Conservation (phyloP, 495 filamentous ascomycete species). For the Penicillium coffeae region DNA sequence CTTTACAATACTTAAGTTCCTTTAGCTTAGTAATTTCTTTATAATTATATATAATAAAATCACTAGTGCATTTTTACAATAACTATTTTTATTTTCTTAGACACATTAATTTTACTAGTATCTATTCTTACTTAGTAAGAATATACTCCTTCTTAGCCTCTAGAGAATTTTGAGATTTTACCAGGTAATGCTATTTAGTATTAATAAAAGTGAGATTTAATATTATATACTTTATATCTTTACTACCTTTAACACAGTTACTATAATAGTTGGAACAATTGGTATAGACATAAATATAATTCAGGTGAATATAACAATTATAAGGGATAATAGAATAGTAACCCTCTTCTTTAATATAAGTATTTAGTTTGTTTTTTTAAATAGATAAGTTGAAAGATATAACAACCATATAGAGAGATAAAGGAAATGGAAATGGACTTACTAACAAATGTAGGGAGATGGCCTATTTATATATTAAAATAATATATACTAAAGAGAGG, state of each 20-base stretch:
- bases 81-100: neutral
- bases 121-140: neutral
- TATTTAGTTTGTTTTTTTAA: neutral
- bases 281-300: neutral
- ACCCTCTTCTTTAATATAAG: neutral
- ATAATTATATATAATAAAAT: neutral
- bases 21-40: neutral
- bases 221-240: neutral
- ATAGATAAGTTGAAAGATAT: neutral
- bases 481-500: neutral
- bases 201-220: neutral
- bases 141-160: neutral
- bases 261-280: neutral
- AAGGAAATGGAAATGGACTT: neutral
- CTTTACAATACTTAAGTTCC: neutral
- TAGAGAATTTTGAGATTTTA: neutral
- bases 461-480: neutral
- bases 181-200: neutral
- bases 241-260: neutral
- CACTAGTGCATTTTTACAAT: neutral
- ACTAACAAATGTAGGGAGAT: neutral
- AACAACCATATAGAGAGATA: neutral
- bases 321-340: neutral
- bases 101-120: neutral
- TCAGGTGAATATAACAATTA: neutral